A percentile compares a stretch with the other conserved stretches of the same genome.
These are phyloP conservation scores for Penicillium sp. DNA, from an alignment of 2,329 filamentous ascomycete species.

Conservation along the genomic window DNA sequence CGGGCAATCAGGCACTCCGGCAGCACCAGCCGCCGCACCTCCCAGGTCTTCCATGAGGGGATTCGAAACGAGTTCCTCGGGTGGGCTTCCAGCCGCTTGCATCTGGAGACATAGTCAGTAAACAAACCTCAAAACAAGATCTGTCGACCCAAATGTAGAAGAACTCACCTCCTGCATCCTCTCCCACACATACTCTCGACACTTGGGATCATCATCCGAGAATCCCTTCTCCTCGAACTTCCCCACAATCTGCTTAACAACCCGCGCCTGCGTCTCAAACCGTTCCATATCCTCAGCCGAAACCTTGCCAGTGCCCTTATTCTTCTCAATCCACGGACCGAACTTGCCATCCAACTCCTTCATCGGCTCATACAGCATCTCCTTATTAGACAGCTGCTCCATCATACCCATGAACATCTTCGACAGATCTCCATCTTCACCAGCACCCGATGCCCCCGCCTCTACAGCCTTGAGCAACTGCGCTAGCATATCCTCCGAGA, in stretches of 20 bases:
- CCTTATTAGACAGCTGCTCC: constrained; percentile 97
- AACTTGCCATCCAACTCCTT: constrained; percentile 94
- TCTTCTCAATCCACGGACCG: constrained; percentile 81
- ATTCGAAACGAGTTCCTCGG: constrained; percentile 72
- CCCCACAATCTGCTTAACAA: constrained; percentile 82
- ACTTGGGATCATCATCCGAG: constrained; percentile 74
- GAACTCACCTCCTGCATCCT: constrained; percentile 88
- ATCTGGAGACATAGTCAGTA: constrained; percentile 61
- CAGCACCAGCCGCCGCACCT: constrained; percentile 60
- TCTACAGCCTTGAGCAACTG: constrained; percentile 90
- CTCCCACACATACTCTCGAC: constrained; percentile 91
- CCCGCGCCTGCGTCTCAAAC: constrained; percentile 74
- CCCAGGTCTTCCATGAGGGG: constrained; percentile 70
- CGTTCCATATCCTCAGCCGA: constrained; percentile 69
- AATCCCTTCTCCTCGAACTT: constrained; percentile 85
- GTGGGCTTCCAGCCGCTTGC: constrained; percentile 92
- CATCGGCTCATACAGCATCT: constrained; percentile 98
- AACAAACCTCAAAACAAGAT: neutral
- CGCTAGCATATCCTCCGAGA: constrained; percentile 78
- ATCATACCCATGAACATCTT: constrained; percentile 98
- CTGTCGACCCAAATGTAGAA: neutral
- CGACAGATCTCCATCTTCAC: constrained; percentile 80
- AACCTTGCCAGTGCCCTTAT: constrained; percentile 60
- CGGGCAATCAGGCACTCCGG: constrained; percentile 60
- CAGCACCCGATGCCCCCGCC: constrained; percentile 56